Evolutionary conservation across 2,329 filamentous ascomycete genomes (phyloP).

Genomic region (Trichoderma atrobrunneum): DNA sequence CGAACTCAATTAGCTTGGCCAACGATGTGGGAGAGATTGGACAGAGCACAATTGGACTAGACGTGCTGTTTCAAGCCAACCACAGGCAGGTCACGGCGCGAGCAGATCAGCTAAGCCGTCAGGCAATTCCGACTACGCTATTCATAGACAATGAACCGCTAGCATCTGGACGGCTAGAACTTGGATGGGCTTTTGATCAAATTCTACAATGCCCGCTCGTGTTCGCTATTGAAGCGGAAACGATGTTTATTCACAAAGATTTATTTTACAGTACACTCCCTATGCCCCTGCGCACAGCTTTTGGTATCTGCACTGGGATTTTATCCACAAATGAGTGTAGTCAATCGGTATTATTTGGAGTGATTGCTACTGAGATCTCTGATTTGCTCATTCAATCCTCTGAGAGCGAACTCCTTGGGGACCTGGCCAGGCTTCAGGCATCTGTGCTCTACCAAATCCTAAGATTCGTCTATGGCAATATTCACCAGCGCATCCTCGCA

Average conservation of each 20-base stretch:
- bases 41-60: background rate
- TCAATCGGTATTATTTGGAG: background rate
- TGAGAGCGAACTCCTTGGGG: background rate
- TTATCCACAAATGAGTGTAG: background rate
- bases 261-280: background rate
- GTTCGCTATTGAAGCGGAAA: background rate
- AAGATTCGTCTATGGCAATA: background rate
- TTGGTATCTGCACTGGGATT: background rate
- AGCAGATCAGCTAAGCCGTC: too few species aligned
- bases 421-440: background rate
- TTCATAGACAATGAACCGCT: background rate
- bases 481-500: background rate
- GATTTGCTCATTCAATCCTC: background rate
- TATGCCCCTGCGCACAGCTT: background rate
- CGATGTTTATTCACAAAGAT: background rate
- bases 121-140: background rate
- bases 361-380: background rate
- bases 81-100: background rate
- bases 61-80: background rate
- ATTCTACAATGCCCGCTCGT: background rate
- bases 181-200: background rate
- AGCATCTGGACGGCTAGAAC: background rate
- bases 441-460: background rate
- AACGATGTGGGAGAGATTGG: background rate
- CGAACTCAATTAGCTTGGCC: background rate